phyloP scores from a whole-genome alignment of 2,329 filamentous ascomycete species.

The Aspergillus sp. region DNA sequence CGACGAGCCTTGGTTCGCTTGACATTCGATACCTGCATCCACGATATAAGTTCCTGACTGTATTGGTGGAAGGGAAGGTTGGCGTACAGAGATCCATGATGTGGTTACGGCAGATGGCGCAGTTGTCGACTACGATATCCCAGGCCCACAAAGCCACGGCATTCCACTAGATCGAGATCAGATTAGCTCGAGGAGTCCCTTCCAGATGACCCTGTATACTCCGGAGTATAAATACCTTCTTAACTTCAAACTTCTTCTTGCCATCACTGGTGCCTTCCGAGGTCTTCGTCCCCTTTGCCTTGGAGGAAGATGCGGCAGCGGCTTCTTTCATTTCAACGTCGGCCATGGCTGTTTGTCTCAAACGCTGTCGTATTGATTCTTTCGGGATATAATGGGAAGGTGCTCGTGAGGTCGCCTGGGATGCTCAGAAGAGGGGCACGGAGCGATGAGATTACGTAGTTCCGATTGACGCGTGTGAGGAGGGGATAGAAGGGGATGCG shows the following conservation, averaged over 20 bases:
- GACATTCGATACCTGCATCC: constrained; percentile 82
- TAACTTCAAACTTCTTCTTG: constrained; percentile 97
- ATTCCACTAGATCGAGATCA: constrained; percentile 70
- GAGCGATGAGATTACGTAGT: constrained; percentile 12
- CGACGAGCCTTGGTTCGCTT: constrained; percentile 95
- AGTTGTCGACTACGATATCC: constrained; percentile 99
- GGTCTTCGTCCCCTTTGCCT: constrained; percentile 57
- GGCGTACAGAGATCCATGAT: constrained; percentile 95
- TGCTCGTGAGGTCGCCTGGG: neutral
- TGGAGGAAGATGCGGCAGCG: constrained; percentile 50
- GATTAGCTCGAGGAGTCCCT: neutral
- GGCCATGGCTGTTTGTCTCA: constrained; percentile 60
- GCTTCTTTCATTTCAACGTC: constrained; percentile 97
- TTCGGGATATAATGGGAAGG: neutral
- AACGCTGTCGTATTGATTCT: neutral
- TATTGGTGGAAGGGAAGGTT: too few species aligned
- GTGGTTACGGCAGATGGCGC: constrained; percentile 97
- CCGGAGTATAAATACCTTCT: constrained; percentile 67
- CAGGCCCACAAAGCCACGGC: constrained; percentile 97
- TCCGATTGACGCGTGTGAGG: neutral
- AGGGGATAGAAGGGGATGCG: neutral
- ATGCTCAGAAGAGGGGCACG: constrained; percentile 12
- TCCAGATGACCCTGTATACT: neutral
- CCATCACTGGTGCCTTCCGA: constrained; percentile 54
- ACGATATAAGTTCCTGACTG: constrained; percentile 13